Evolutionary conservation across 495 filamentous ascomycete genomes (phyloP).

Genomic region (Glutinoglossum americanum): DNA sequence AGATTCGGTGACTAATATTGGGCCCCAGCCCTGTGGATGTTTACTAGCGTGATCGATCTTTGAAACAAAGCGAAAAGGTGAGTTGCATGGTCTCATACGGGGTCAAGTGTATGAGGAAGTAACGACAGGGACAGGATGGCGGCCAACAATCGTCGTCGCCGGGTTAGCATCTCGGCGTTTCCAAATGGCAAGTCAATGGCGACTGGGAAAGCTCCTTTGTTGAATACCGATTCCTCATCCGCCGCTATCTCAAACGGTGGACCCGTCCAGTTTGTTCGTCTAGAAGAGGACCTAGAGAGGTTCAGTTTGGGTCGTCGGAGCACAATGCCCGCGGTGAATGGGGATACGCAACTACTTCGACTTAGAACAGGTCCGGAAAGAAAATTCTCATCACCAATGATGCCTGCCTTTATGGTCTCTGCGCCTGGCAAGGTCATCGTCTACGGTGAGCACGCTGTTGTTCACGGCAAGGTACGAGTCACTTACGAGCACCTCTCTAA

Average conservation of each 20-base stretch:
- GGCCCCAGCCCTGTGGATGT: neutral
- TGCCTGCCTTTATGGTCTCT: conserved; percentile 91
- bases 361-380: neutral
- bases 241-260: neutral
- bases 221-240: neutral
- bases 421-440: conserved; percentile 96
- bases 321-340: neutral
- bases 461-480: conserved; percentile 59
- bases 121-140: neutral
- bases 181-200: neutral
- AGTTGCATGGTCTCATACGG: neutral
- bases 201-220: neutral
- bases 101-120: neutral
- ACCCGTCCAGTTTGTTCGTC: neutral
- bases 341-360: neutral
- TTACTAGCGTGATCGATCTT: neutral
- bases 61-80: neutral
- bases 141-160: neutral
- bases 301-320: neutral
- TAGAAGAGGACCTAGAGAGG: neutral
- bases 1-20: neutral
- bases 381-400: conserved; percentile 12
- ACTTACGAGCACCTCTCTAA: neutral
- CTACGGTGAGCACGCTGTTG: conserved; percentile 89
- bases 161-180: neutral